Evolutionary conservation across 495 filamentous ascomycete genomes (phyloP).

Genomic region (Astrocystis sublimbata): DNA sequence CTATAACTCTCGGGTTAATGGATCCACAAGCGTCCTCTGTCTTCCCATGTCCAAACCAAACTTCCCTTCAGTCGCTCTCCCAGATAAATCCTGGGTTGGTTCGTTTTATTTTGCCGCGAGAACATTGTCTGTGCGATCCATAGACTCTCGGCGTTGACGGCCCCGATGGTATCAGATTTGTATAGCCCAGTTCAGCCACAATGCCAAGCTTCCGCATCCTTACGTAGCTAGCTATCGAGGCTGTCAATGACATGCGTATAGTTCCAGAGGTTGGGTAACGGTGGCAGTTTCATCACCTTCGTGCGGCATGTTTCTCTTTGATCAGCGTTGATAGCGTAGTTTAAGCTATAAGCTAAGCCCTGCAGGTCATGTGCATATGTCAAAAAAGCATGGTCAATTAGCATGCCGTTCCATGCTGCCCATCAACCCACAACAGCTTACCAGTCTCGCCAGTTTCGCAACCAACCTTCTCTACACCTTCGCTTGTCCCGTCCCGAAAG

Average conservation of each 20-base stretch:
- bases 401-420: background rate
- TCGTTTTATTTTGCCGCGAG: background rate
- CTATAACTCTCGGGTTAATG: slow-evolving; percentile 5
- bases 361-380: background rate
- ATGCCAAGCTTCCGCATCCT: slow-evolving; percentile 6
- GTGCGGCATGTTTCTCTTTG: background rate
- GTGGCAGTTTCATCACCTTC: background rate
- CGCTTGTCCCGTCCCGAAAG: slow-evolving; percentile 21
- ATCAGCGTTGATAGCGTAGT: no score
- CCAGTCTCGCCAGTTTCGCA: slow-evolving; percentile 11
- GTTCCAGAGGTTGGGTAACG: background rate
- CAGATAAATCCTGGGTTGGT: background rate
- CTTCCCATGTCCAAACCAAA: background rate
- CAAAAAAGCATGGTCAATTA: slow-evolving; percentile 2
- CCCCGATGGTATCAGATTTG: background rate
- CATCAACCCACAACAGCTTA: background rate
- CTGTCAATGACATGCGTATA: background rate
- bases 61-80: background rate
- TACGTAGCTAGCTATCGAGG: no score
- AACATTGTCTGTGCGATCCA: background rate
- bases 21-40: background rate
- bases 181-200: slow-evolving; percentile 1
- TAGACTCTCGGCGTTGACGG: slow-evolving; percentile 8
- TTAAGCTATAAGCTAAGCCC: background rate
- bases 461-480: slow-evolving; percentile 5